Evolutionary conservation across 1,284 basidiomycete species (phyloP).

Genomic region (Serendipita sp.): DNA sequence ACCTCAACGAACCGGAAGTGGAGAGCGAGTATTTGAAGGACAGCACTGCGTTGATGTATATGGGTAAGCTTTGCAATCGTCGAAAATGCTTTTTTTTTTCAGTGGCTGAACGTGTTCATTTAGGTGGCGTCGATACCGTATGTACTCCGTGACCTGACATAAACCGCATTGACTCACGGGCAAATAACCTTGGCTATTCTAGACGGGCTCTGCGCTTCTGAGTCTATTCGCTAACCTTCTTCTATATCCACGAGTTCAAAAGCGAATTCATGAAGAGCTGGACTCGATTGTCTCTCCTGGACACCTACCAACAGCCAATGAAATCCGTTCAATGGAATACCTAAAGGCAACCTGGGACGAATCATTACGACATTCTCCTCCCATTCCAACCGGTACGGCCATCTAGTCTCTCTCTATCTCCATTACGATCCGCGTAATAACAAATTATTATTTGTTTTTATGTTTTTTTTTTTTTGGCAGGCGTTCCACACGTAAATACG

Average conservation of each 20-base stretch:
- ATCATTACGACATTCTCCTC: constrained; percentile 78
- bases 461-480: not conserved
- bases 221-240: constrained; percentile 33
- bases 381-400: constrained; percentile 20
- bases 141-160: not conserved
- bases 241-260: constrained; percentile 28
- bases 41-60: constrained; percentile 2
- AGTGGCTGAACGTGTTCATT: not conserved
- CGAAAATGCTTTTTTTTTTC: too few species aligned
- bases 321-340: constrained; percentile 58
- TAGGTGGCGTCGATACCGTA: constrained; percentile 2
- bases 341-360: constrained; percentile 87
- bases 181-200: not conserved
- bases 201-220: constrained; percentile 28
- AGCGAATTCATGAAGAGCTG: constrained; percentile 31
- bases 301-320: constrained; percentile 24
- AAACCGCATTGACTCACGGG: not conserved
- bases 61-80: not conserved
- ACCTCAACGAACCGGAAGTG: not conserved
- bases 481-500: not conserved
- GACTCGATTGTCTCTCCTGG: constrained; percentile 27
- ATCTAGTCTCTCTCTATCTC: not conserved
- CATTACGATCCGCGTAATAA: not conserved
- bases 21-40: not conserved
- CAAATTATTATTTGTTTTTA: not conserved